A percentile compares a stretch with the other conserved stretches of the same genome.
These are phyloP conservation scores for Phaffomyces opuntiae DNA, from an alignment of 805 yeast genomes.

Conservation along the genomic window DNA sequence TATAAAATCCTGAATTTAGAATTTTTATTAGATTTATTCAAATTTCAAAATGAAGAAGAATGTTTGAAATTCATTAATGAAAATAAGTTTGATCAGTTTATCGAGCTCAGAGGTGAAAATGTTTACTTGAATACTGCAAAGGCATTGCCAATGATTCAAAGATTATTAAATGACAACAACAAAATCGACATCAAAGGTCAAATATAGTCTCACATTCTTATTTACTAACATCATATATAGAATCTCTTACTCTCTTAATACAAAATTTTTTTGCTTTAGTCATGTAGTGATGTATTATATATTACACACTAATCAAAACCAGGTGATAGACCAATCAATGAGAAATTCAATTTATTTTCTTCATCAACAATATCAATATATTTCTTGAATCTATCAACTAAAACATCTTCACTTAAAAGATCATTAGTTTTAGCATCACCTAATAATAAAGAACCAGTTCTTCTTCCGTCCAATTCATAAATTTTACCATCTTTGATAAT, in stretches of 20 bases:
- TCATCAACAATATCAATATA: constrained; percentile 63
- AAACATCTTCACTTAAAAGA: constrained; percentile 43
- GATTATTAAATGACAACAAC: constrained; percentile 32
- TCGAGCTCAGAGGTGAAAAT: constrained; percentile 27
- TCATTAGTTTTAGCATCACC: constrained; percentile 35
- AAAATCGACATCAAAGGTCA: constrained; percentile 91
- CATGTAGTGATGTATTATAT: too few species aligned
- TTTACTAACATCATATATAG: not conserved
- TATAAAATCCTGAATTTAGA: constrained; percentile 41
- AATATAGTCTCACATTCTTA: constrained; percentile 26
- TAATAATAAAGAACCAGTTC: constrained; percentile 65
- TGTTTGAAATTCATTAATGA: constrained; percentile 36
- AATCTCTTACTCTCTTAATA: too few species aligned
- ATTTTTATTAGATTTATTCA: constrained; percentile 32
- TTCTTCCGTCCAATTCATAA: constrained; percentile 86
- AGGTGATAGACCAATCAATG: constrained; percentile 72
- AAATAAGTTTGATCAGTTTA: constrained; percentile 30
- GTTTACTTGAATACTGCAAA: constrained; percentile 30
- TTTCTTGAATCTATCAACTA: constrained; percentile 51
- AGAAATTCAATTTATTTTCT: constrained; percentile 54
- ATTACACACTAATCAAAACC: constrained; percentile 26
- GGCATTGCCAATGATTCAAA: constrained; percentile 29
- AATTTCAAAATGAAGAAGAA: constrained; percentile 33
- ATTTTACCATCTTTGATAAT: constrained; percentile 51
- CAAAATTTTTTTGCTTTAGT: too few species aligned